These are phyloP conservation scores for Penicillium italicum DNA, from an alignment of 2,329 filamentous ascomycete genomes.

Conservation along the genomic window DNA sequence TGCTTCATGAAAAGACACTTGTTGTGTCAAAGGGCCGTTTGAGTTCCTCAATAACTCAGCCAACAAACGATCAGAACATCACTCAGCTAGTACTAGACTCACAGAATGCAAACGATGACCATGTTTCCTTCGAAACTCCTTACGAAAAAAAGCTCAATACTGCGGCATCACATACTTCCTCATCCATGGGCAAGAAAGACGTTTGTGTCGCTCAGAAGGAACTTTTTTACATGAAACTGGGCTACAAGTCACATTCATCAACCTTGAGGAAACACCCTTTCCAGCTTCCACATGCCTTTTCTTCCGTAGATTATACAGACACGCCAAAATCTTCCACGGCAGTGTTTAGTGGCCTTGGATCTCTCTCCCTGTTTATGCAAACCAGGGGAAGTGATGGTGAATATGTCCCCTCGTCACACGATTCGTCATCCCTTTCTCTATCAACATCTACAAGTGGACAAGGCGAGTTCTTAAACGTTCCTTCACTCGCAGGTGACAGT, in stretches of 20 bases:
- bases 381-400: constrained; percentile 39
- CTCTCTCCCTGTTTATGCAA: constrained; percentile 52
- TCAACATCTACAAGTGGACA: not conserved
- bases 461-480: not conserved
- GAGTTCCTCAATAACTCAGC: not conserved
- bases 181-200: too few relatives aligned
- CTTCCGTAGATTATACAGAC: not conserved
- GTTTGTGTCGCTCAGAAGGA: not conserved
- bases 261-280: not conserved
- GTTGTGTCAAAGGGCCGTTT: not conserved
- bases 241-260: not conserved
- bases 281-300: not conserved
- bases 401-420: constrained; percentile 18
- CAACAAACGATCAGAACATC: not conserved
- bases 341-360: constrained; percentile 35
- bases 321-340: not conserved
- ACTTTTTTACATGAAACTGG: not conserved
- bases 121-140: not conserved
- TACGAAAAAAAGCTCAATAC: not conserved
- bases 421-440: not conserved
- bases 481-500: not conserved
- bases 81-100: not conserved
- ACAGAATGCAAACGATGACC: not conserved
- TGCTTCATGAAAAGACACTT: not conserved
- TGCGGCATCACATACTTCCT: not conserved